These are phyloP conservation scores for Lichina pygmaea DNA, from an alignment of 495 filamentous ascomycete genomes.

Conservation along the genomic window DNA sequence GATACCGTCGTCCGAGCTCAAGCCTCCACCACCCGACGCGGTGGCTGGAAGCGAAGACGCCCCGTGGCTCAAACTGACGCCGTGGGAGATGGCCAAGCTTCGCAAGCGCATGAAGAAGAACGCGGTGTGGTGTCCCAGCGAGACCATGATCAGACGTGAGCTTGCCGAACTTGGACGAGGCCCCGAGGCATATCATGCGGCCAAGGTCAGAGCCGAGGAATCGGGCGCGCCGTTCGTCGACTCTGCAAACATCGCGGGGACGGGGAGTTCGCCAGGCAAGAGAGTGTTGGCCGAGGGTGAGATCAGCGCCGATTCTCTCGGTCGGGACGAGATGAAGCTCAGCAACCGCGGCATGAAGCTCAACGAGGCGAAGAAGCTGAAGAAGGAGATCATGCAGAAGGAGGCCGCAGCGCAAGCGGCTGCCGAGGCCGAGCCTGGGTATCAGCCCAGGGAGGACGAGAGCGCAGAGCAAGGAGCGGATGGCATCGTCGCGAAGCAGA, in stretches of 20 bases:
- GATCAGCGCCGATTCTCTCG: slow-evolving; percentile 18
- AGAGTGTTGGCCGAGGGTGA: slow-evolving; percentile 21
- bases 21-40: slow-evolving; percentile 55
- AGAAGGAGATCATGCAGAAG: slow-evolving; percentile 42
- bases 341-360: slow-evolving; percentile 77
- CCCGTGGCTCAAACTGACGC: slow-evolving; percentile 76
- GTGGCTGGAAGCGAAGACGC: slow-evolving; percentile 44
- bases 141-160: slow-evolving; percentile 88
- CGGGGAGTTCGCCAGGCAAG: slow-evolving; percentile 13
- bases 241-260: slow-evolving; percentile 19
- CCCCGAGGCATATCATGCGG: slow-evolving; percentile 39
- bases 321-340: slow-evolving; percentile 23
- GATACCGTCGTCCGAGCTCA: slow-evolving; percentile 13
- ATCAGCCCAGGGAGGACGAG: no score
- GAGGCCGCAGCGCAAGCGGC: slow-evolving; percentile 29
- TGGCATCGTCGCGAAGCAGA: not conserved
- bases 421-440: slow-evolving; percentile 29
- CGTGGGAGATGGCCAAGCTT: slow-evolving; percentile 72
- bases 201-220: slow-evolving; percentile 39
- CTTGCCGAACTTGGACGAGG: slow-evolving; percentile 54
- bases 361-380: slow-evolving; percentile 79
- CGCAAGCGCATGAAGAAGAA: slow-evolving; percentile 99
- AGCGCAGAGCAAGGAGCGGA: no score
- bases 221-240: slow-evolving; percentile 36
- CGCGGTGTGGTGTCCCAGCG: slow-evolving; percentile 76